Evolutionary conservation across 306 rosid species (phyloP).

Genomic region (Ceratonia siliqua): DNA sequence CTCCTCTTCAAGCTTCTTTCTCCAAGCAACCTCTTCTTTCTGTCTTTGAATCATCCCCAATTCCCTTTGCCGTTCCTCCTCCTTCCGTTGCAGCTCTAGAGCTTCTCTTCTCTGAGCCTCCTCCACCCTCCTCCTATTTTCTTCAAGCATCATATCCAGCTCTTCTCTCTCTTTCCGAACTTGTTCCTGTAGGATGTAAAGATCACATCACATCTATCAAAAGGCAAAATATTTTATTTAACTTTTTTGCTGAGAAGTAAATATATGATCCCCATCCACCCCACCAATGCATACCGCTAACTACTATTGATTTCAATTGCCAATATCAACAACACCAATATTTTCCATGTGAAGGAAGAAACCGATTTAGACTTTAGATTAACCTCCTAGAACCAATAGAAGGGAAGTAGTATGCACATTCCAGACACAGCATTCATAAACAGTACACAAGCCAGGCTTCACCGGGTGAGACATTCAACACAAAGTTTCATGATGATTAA

Average conservation of each 20-base stretch:
- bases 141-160: slow-evolving; percentile 90
- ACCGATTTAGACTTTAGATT: not conserved
- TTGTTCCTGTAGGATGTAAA: slow-evolving; percentile 60
- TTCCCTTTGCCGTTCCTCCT: slow-evolving; percentile 87
- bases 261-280: not conserved
- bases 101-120: slow-evolving; percentile 93
- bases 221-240: not conserved
- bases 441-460: not conserved
- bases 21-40: slow-evolving; percentile 80
- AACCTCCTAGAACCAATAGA: not conserved
- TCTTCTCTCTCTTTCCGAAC: slow-evolving; percentile 86
- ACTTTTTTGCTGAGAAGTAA: not conserved
- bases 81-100: slow-evolving; percentile 81
- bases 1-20: slow-evolving; percentile 77
- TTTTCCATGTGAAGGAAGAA: not conserved
- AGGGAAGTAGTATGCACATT: not conserved
- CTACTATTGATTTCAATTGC: not conserved
- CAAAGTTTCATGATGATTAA: slow-evolving; percentile 6
- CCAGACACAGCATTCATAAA: slow-evolving; percentile 5
- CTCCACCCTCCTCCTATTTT: slow-evolving; percentile 85
- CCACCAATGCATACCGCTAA: not conserved
- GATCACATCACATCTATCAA: slow-evolving; percentile 21
- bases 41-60: slow-evolving; percentile 80
- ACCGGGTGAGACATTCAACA: slow-evolving; percentile 10
- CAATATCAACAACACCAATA: not conserved